Conservation (phyloP, 495 filamentous ascomycete species). For the Sporormia fimetaria region DNA sequence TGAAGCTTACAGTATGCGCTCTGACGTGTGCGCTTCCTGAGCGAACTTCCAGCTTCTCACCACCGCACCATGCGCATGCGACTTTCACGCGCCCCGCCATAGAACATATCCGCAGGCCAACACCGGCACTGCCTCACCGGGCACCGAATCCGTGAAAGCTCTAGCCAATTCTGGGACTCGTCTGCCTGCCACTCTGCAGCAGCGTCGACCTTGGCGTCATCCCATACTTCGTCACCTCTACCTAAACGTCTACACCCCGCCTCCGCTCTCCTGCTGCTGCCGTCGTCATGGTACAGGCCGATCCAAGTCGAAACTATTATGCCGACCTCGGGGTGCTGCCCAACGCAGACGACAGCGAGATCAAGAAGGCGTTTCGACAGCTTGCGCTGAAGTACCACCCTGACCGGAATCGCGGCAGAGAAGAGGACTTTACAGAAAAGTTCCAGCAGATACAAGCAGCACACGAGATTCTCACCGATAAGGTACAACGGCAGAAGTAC, state of each 20-base stretch:
- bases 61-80: no score
- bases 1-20: no score
- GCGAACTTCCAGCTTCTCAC: no score
- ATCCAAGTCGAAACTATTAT: slow-evolving; percentile 59
- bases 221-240: not conserved
- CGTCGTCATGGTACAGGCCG: slow-evolving; percentile 29
- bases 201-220: slow-evolving; percentile 9
- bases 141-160: no score
- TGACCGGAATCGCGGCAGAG: slow-evolving; percentile 76
- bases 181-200: not conserved
- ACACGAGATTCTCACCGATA: slow-evolving; percentile 69
- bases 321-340: slow-evolving; percentile 61
- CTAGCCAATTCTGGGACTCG: not conserved
- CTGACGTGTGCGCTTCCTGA: no score
- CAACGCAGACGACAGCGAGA: slow-evolving; percentile 53
- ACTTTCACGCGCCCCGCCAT: no score
- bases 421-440: slow-evolving; percentile 62
- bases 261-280: slow-evolving; percentile 2
- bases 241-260: not conserved
- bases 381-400: slow-evolving; percentile 80
- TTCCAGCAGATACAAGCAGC: slow-evolving; percentile 81
- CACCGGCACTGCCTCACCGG: no score
- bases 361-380: slow-evolving; percentile 80
- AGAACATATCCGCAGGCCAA: no score
- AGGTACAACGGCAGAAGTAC: slow-evolving; percentile 56